Conservation (phyloP, 495 filamentous ascomycete genomes). For the Penicillium verhagenii region DNA sequence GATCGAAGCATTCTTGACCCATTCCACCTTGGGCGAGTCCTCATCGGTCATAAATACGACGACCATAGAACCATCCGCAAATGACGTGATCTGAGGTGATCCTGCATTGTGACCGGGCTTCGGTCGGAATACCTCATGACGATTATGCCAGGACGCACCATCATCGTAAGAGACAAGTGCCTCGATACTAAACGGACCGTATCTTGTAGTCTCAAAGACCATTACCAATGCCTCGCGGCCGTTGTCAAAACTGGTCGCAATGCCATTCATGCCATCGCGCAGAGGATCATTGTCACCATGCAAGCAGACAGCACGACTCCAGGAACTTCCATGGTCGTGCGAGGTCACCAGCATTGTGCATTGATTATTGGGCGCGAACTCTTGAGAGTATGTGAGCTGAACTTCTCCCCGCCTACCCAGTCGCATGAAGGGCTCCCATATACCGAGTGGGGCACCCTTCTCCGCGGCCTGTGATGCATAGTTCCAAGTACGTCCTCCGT, state of each 20-base stretch:
- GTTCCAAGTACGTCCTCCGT: conserved; percentile 53
- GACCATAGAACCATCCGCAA: conserved; percentile 56
- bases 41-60: conserved; percentile 65
- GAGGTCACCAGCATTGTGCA: conserved; percentile 58
- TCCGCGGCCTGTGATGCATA: conserved; percentile 55
- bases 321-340: conserved; percentile 52
- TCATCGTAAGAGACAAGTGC: conserved; percentile 57
- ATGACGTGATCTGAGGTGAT: conserved; percentile 57
- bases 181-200: conserved; percentile 53
- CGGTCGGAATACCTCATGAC: conserved; percentile 51
- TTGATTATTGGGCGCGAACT: conserved; percentile 56
- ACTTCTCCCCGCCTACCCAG: conserved; percentile 47
- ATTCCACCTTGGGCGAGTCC: conserved; percentile 36
- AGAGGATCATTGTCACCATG: conserved; percentile 42
- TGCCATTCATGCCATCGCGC: conserved; percentile 63
- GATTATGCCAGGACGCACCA: conserved; percentile 50
- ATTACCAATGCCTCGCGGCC: conserved; percentile 50
- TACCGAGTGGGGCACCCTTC: conserved; percentile 43
- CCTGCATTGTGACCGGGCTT: conserved; percentile 50
- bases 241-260: conserved; percentile 43
- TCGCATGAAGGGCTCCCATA: conserved; percentile 64
- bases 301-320: conserved; percentile 46
- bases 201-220: conserved; percentile 57
- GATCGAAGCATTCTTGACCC: conserved; percentile 41
- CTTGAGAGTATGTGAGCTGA: conserved; percentile 59